Percentiles rank a stretch among this genome's conserved stretches.
Evolutionary conservation across 2,329 filamentous ascomycete species (phyloP).

Genomic region (Didymella segeticola): DNA sequence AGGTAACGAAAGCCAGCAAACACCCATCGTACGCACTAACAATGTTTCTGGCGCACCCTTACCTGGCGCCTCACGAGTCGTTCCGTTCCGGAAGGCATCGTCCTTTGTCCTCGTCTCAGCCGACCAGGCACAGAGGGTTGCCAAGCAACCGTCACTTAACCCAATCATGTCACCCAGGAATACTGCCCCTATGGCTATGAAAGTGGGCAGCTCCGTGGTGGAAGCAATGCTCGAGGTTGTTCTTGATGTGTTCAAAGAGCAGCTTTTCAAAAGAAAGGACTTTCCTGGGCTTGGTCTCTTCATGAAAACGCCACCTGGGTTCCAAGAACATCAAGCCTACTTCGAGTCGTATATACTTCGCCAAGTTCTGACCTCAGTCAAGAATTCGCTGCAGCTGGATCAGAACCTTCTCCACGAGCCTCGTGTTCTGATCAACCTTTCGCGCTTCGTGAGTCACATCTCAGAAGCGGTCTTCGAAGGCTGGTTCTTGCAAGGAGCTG

Average conservation of each 20-base stretch:
- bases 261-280: conserved; percentile 85
- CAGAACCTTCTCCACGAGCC: conserved; percentile 79
- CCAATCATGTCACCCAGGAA: conserved; percentile 67
- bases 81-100: conserved; percentile 77
- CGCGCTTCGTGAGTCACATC: conserved; percentile 79
- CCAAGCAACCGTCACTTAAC: conserved; percentile 68
- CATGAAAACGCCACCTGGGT: conserved; percentile 87
- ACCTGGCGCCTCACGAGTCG: conserved; percentile 56
- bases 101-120: conserved; percentile 90
- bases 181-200: conserved; percentile 53
- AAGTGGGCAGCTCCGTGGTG: conserved; percentile 72
- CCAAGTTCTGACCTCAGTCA: conserved; percentile 74
- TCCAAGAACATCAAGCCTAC: conserved; percentile 92
- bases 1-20: conserved; percentile 62
- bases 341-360: conserved; percentile 90
- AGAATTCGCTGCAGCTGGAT: conserved; percentile 72
- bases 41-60: conserved; percentile 56
- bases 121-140: conserved; percentile 62
- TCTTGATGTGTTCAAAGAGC: conserved; percentile 81
- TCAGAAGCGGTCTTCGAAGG: conserved; percentile 93
- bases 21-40: conserved; percentile 76
- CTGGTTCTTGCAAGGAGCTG: conserved; percentile 91
- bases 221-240: conserved; percentile 80
- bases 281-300: conserved; percentile 88
- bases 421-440: conserved; percentile 83